Conservation (phyloP, 208 protist genomes). For the Leishmania major region DNA sequence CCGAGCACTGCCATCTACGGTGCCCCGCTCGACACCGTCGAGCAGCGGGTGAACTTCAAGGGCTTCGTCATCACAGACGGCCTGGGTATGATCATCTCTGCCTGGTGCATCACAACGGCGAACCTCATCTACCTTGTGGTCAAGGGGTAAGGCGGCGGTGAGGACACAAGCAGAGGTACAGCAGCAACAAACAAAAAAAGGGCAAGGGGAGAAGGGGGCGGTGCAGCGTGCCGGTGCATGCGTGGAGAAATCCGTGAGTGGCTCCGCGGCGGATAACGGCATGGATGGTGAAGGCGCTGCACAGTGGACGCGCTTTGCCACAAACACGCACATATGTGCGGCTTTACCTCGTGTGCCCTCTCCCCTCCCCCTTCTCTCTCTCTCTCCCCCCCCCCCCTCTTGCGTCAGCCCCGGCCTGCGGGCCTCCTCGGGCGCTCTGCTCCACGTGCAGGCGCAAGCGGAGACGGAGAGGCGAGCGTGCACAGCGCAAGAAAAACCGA, state of each 20-base stretch:
- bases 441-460: not conserved
- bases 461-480: not conserved
- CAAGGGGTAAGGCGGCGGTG: conserved; percentile 29
- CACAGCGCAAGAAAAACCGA: not conserved
- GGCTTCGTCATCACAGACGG: conserved; percentile 54
- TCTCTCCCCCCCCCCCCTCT: no score
- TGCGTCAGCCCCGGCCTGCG: not conserved
- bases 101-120: conserved; percentile 32
- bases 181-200: no score
- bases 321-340: no score
- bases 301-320: no score
- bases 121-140: conserved; percentile 41
- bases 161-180: not conserved
- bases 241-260: not conserved
- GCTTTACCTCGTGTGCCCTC: not conserved
- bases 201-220: no score
- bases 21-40: conserved; percentile 20
- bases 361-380: no score
- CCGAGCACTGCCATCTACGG: conserved; percentile 1
- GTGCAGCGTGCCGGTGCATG: not conserved
- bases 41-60: conserved; percentile 40
- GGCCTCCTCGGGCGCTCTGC: not conserved
- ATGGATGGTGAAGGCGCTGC: not conserved
- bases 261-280: not conserved
- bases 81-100: conserved; percentile 57